Evolutionary conservation across 441 rosid species (phyloP), one percentile per base, ranked within the genome.

Genomic region (Bocquillonia castaneifolia): DNA sequence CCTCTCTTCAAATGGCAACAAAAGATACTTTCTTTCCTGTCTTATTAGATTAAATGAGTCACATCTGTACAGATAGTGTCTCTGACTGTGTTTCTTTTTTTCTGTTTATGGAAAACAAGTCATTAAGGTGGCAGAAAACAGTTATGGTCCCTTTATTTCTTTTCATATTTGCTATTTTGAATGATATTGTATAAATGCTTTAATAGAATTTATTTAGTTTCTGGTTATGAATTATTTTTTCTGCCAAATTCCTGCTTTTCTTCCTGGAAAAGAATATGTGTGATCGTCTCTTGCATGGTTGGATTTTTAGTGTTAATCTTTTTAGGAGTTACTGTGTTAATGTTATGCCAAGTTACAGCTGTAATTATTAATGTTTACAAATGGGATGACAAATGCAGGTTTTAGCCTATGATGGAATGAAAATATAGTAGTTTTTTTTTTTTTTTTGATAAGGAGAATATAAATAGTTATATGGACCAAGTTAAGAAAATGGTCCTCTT

Each of bases 1-100:
- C 52, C 62, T 64, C 71, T 59, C 73, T 68, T 22, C 61, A 61
- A 66, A 75, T 68, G 80, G 78, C 69, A 78, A 73, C 18, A 57
- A 65, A 71, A 42, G 59, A 80, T 67, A 64, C 69, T 67, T 54
- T 72, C 44, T 78, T 59, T 68, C 17, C 59, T 59, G 67, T 59
- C 59, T 26, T n/a, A n/a, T n/a, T n/a, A n/a, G 39, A 42, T 44
- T 28, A 55, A 48, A 55, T 53, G 70, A 61, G 57, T 62, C 81
- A 55, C 28, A 65, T 71, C 25, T 65, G 59, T 34, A 40, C 73
- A 51, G 57, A 67, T 60, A 69, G 59, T 55, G 59, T n/a, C 51
- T 34, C 53, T 39, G 63, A 52, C 22, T 44, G 25, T 42, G 7
- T 55, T 0, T 55, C 2, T 55, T 31, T 53, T 36, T 55, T 17